Percentiles rank a stretch among this genome's conserved stretches.
phyloP scores from a whole-genome alignment of 805 yeast species.

The Wickerhamiella occidentalis region DNA sequence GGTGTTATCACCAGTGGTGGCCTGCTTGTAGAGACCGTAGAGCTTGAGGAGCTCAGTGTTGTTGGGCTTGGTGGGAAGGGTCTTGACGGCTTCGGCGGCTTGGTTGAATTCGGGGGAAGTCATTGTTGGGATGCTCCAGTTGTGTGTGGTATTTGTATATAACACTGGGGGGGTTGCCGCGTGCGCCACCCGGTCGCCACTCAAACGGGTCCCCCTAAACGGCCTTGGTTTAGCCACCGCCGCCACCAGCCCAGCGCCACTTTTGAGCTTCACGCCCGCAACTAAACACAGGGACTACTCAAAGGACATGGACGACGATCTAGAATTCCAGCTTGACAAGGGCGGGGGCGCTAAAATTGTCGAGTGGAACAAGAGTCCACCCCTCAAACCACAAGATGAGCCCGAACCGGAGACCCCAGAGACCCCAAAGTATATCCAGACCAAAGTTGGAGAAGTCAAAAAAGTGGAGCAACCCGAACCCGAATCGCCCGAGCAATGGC shows the following conservation, averaged over 20 bases:
- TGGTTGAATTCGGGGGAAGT: constrained; percentile 30
- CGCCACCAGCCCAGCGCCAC: background rate
- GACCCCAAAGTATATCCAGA: constrained; percentile 17
- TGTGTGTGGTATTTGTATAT: background rate
- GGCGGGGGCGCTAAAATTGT: constrained; percentile 4
- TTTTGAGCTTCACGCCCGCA: too few relatives aligned
- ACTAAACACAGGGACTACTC: too few relatives aligned
- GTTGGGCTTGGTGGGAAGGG: constrained; percentile 61
- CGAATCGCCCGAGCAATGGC: constrained; percentile 52
- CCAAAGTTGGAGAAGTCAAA: constrained; percentile 19
- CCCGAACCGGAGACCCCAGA: constrained; percentile 2
- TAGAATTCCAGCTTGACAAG: constrained; percentile 1
- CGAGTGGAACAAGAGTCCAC: background rate
- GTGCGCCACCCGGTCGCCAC: too few relatives aligned
- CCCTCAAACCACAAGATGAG: background rate
- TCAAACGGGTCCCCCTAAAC: too few relatives aligned
- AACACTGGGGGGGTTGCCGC: too few relatives aligned
- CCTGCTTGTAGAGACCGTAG: constrained; percentile 92
- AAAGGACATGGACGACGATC: background rate
- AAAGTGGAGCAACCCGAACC: constrained; percentile 12
- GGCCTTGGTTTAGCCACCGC: too few relatives aligned
- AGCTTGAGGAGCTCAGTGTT: constrained; percentile 79
- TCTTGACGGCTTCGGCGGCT: constrained; percentile 65
- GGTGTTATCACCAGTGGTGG: constrained; percentile 87
- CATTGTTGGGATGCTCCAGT: constrained; percentile 20